phyloP scores from a whole-genome alignment of 805 yeast species.

The Yarrowia porcina region DNA sequence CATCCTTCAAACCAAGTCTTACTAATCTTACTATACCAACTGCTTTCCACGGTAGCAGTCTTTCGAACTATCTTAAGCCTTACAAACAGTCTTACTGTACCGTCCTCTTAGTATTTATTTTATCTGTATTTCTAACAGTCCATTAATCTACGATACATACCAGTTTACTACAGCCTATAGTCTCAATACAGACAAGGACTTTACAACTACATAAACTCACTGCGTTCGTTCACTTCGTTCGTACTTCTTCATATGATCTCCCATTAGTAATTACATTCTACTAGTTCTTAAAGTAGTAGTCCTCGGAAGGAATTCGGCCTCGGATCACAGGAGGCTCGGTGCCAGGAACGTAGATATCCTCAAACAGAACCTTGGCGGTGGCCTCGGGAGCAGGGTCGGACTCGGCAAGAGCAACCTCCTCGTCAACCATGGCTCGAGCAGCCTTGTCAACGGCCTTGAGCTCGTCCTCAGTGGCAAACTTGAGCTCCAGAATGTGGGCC shows the following conservation, averaged over 20 bases:
- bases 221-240: too few relatives aligned
- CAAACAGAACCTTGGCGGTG: conserved; percentile 87
- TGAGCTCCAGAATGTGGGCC: conserved; percentile 75
- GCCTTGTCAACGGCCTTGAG: conserved; percentile 92
- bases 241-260: background rate
- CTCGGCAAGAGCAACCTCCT: conserved; percentile 91
- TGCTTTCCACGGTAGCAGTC: too few relatives aligned
- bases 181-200: too few relatives aligned
- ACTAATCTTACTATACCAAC: too few relatives aligned
- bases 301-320: conserved; percentile 95
- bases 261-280: conserved; percentile 19
- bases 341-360: conserved; percentile 95
- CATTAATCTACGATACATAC: too few relatives aligned
- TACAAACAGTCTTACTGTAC: too few relatives aligned
- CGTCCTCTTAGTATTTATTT: too few relatives aligned
- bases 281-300: conserved; percentile 66
- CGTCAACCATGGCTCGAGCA: conserved; percentile 92
- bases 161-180: too few relatives aligned
- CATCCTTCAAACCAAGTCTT: too few relatives aligned
- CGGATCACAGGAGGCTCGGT: conserved; percentile 87
- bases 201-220: too few relatives aligned
- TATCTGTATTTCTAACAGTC: too few relatives aligned
- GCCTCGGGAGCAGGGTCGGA: conserved; percentile 94
- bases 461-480: conserved; percentile 90
- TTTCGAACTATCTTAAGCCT: too few relatives aligned